Percentiles rank a stretch among this genome's conserved stretches.
Conservation (phyloP, 805 yeast species). For the Suhomyces tanzawaensis region DNA sequence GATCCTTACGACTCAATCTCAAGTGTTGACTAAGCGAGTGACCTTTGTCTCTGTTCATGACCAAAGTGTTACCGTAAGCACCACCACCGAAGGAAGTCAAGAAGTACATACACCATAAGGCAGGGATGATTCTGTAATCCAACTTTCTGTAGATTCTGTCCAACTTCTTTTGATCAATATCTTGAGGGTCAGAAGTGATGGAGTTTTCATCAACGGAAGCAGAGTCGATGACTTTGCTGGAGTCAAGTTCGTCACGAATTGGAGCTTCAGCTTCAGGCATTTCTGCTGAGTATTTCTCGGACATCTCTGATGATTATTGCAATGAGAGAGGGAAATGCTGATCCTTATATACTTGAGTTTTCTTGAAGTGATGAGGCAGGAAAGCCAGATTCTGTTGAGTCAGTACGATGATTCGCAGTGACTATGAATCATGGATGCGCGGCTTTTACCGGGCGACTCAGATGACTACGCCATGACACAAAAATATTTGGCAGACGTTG, state of each 20-base stretch:
- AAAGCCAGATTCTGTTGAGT: slow-evolving; percentile 1
- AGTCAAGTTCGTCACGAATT: too few species aligned
- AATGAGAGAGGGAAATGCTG: neutral
- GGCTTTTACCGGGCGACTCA: neutral
- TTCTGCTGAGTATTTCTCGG: too few species aligned
- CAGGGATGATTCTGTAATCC: slow-evolving; percentile 74
- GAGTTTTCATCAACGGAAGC: slow-evolving; percentile 11
- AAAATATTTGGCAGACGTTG: too few species aligned
- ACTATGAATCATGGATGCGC: slow-evolving; percentile 9
- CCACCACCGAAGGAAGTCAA: slow-evolving; percentile 74
- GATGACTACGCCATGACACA: neutral
- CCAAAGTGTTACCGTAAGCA: slow-evolving; percentile 74
- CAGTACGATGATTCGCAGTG: slow-evolving; percentile 4
- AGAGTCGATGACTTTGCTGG: neutral
- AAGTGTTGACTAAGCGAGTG: slow-evolving; percentile 61
- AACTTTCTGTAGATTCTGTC: slow-evolving; percentile 59
- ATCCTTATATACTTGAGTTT: neutral
- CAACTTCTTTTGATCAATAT: slow-evolving; percentile 28
- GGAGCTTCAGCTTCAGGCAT: too few species aligned
- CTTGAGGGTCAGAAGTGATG: slow-evolving; percentile 4
- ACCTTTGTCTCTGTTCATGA: slow-evolving; percentile 64
- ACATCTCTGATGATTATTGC: neutral
- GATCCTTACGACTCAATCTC: slow-evolving; percentile 51
- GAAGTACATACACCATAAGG: slow-evolving; percentile 77
- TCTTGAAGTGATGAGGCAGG: too few species aligned